Percentiles rank a stretch among this genome's conserved stretches.
phyloP scores from a whole-genome alignment of 148 eudicot species.

The Silene conica region DNA sequence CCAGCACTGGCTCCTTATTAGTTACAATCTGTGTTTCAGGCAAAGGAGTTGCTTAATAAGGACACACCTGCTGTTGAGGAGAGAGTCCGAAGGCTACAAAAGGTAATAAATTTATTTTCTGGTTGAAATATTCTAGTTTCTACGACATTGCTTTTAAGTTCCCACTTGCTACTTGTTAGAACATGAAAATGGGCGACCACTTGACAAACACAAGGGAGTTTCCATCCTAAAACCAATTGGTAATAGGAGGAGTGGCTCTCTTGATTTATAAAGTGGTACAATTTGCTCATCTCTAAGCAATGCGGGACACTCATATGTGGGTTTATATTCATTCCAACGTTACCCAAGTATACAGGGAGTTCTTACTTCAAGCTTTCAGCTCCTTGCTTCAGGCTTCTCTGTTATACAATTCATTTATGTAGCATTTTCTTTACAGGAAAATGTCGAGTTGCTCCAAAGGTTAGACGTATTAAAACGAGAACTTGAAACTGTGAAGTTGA shows the following conservation, averaged over 20 bases:
- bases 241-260: too few species aligned
- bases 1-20: not conserved
- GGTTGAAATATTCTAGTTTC: not conserved
- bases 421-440: constrained; percentile 47
- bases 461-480: constrained; percentile 54
- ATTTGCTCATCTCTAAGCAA: too few species aligned
- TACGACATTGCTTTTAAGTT: not conserved
- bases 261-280: too few species aligned
- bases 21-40: constrained; percentile 27
- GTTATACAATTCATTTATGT: not conserved
- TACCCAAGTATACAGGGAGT: not conserved
- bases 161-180: not conserved
- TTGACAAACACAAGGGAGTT: too few species aligned
- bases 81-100: constrained; percentile 51
- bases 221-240: too few species aligned
- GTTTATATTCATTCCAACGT: too few species aligned
- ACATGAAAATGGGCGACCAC: too few species aligned
- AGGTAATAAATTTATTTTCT: constrained; percentile 31
- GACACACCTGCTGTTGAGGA: constrained; percentile 29
- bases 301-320: too few species aligned
- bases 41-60: constrained; percentile 34
- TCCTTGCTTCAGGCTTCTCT: not conserved
- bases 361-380: not conserved
- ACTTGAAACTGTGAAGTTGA: constrained; percentile 67
- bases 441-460: constrained; percentile 55